A percentile compares a stretch with the other conserved stretches of the same genome.
These are phyloP conservation scores for Candida tibetensis DNA, from an alignment of 805 yeast species.

Conservation along the genomic window DNA sequence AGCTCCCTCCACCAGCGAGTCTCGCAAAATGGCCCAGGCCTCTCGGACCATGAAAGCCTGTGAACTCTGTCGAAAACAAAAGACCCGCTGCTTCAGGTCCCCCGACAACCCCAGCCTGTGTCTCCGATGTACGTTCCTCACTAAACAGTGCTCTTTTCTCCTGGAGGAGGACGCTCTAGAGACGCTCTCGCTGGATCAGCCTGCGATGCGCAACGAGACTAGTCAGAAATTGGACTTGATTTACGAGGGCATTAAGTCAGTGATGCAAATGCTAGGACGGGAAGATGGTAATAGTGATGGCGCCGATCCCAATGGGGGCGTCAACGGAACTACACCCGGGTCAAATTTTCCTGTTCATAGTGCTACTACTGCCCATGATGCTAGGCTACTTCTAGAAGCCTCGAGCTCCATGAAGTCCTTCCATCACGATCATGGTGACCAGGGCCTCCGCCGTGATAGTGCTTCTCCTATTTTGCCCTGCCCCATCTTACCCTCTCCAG, in stretches of 20 bases:
- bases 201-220: constrained; percentile 2
- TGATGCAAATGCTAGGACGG: constrained; percentile 25
- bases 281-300: too few species aligned
- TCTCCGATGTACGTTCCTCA: constrained; percentile 55
- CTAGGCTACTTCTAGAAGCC: constrained; percentile 24
- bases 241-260: constrained; percentile 34
- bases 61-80: constrained; percentile 51
- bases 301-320: not conserved
- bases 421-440: too few species aligned
- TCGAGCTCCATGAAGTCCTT: not conserved
- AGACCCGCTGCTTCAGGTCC: constrained; percentile 61
- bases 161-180: constrained; percentile 12
- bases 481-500: too few species aligned
- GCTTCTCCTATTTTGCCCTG: too few species aligned
- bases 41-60: constrained; percentile 54
- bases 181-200: not conserved
- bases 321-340: not conserved
- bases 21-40: constrained; percentile 18
- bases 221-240: constrained; percentile 29
- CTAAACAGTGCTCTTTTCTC: constrained; percentile 52
- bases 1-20: too few species aligned
- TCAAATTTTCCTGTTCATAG: not conserved
- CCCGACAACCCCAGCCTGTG: constrained; percentile 47
- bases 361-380: constrained; percentile 17
- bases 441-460: too few species aligned